Base-by-base conservation (phyloP, 208 protist species). In the Trypanosoma melophagium region DNA sequence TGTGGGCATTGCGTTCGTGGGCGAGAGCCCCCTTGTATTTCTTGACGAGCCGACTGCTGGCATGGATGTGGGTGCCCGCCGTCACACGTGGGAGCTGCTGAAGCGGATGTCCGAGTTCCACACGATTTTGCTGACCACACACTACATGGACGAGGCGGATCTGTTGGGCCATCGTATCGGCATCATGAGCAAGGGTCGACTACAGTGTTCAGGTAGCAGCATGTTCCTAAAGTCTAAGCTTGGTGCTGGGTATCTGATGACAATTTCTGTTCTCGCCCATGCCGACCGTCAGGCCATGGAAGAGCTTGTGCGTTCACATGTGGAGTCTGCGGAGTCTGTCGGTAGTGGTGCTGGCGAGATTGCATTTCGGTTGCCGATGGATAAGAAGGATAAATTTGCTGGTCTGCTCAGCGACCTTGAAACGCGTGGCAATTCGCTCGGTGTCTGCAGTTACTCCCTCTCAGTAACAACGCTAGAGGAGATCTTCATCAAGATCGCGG, bases 201-300 rank as follows among this genome's bases (percentile, higher is more conserved):
- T 91, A 28, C 71, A 82, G 56, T 90, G 84, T 62, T 56, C 72
- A 5, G 84, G 84, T 38, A 81, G 68, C 51, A 85, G 72, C 63
- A 75, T 87, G 74, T 87, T 86, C 58, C 73, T 90, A 59, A 90
- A 90, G 73, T 57, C 72, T 7, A 57, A 76, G 59, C 77, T 88
- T 16, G 81, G 81, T 61, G 69, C 86, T 3, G 84, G 84, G 25
- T 89, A 87, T 56, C 66, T 72, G 40, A 60, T 86, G 17, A 85
- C 66, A 35, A 50, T 86, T 12, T 79, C 79, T 19, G 71, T 84
- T 7, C 54, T 75, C 7, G 65, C 72, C 25, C 69, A 74, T 60
- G 77, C 72, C 3, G 14, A 83, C 50, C 65, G 61, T 9, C 22
- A 9, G 0, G 55, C 40, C 10, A 67, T 86, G 28, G 45, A 52